A percentile compares a stretch with the other conserved stretches of the same genome.
These are phyloP conservation scores for Rhamnella rubrinervis DNA, from an alignment of 331 rosid species.

Conservation along the genomic window DNA sequence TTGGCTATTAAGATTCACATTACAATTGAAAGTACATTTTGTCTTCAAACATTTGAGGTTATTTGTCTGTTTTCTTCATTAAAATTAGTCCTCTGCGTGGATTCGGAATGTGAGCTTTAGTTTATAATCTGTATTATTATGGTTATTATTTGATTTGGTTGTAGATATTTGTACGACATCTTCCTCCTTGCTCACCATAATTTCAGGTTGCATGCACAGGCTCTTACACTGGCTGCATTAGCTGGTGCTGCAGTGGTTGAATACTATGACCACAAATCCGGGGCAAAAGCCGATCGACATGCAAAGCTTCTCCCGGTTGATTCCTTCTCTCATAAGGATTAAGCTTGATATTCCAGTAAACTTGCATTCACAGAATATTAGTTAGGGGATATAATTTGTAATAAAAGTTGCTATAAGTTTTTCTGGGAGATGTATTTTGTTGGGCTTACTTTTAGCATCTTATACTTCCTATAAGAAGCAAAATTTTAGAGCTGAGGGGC, in stretches of 20 bases:
- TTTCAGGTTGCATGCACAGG: constrained; percentile 95
- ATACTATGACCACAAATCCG: constrained; percentile 62
- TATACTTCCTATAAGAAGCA: not conserved
- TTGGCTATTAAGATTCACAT: too few species aligned
- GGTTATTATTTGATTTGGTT: not conserved
- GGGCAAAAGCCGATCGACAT: constrained; percentile 40
- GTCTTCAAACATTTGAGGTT: too few species aligned
- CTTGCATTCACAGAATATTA: not conserved
- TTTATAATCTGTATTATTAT: not conserved
- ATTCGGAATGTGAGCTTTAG: not conserved
- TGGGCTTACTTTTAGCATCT: constrained; percentile 22
- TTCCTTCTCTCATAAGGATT: constrained; percentile 44
- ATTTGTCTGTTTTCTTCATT: too few species aligned
- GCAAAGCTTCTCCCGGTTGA: constrained; percentile 44
- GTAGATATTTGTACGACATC: not conserved
- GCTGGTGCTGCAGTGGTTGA: constrained; percentile 90
- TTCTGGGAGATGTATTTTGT: not conserved
- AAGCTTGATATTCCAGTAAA: not conserved
- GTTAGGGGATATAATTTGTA: constrained; percentile 1
- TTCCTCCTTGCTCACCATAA: not conserved
- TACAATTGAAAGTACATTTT: too few species aligned
- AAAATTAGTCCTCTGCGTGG: not conserved
- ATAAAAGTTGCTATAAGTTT: constrained; percentile 45
- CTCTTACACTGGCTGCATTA: constrained; percentile 85
- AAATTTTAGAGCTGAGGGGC: not conserved